A percentile compares a stretch with the other conserved stretches of the same genome.
Conservation (phyloP, 2,329 filamentous ascomycete species). For the Ascochyta fabae region DNA sequence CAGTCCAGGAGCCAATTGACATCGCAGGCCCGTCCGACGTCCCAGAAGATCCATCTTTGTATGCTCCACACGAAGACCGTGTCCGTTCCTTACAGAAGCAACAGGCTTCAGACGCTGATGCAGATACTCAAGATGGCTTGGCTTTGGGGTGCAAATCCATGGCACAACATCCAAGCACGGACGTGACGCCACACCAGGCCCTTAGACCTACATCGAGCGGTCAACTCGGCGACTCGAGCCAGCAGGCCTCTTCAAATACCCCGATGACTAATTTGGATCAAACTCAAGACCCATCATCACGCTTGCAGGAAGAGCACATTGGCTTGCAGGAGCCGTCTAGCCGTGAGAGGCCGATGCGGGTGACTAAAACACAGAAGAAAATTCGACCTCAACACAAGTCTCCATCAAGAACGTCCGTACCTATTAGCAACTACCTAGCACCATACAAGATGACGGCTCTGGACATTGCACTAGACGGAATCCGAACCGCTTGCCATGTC, state of each 20-base stretch:
- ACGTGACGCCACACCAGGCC: not conserved
- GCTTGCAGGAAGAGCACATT: not conserved
- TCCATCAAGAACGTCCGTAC: not conserved
- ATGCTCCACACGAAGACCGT: not conserved
- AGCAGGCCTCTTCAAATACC: not conserved
- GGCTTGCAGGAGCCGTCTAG: not conserved
- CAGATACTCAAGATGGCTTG: not conserved
- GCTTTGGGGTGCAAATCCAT: not conserved
- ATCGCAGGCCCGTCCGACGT: not conserved
- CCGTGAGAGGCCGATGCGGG: not conserved
- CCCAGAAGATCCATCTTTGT: not conserved
- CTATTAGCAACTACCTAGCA: not conserved
- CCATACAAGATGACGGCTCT: not conserved
- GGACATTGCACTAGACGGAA: not conserved
- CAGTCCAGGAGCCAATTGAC: not conserved
- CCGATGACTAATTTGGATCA: not conserved
- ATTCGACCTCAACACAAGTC: not conserved
- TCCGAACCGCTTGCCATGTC: not conserved
- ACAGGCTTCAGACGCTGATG: not conserved
- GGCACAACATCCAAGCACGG: not conserved
- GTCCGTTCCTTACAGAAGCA: not conserved
- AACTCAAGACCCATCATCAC: too few species aligned
- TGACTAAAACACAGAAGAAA: constrained; percentile 22
- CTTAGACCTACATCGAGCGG: not conserved
- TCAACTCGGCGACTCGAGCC: not conserved